Percentiles rank a stretch among this genome's conserved stretches.
Conservation (phyloP, 305 asterid genomes). For the Striga hermonthica region DNA sequence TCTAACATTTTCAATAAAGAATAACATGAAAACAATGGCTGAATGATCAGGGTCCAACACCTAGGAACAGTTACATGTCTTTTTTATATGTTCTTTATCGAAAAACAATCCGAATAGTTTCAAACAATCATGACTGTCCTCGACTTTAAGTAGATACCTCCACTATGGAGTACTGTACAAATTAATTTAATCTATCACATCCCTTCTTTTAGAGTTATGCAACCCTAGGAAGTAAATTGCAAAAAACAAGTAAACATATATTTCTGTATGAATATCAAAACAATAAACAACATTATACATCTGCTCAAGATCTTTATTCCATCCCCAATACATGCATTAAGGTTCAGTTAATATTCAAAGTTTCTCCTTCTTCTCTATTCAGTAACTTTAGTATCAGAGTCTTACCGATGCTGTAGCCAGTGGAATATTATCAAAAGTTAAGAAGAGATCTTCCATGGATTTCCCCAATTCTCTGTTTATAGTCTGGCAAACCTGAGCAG, state of each 20-base stretch:
- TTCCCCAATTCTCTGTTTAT: slow-evolving; percentile 69
- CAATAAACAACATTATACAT: slow-evolving; percentile 6
- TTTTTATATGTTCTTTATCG: neutral
- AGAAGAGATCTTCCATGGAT: slow-evolving; percentile 75
- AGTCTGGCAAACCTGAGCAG: slow-evolving; percentile 68
- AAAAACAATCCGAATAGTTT: neutral
- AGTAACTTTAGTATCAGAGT: slow-evolving; percentile 28
- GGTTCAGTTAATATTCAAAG: slow-evolving; percentile 19
- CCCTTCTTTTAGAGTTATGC: too few relatives aligned
- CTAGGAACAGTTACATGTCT: slow-evolving; percentile 9
- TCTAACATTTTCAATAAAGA: neutral
- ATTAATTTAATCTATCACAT: too few relatives aligned
- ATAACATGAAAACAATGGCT: slow-evolving; percentile 16
- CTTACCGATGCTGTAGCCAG: slow-evolving; percentile 99
- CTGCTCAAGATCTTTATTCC: slow-evolving; percentile 14
- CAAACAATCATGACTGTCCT: neutral
- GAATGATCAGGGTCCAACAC: slow-evolving; percentile 22
- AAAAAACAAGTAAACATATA: neutral
- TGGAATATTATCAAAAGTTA: slow-evolving; percentile 63
- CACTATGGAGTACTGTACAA: slow-evolving; percentile 3
- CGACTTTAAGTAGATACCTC: slow-evolving; percentile 2
- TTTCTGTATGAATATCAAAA: neutral
- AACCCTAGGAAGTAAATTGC: too few relatives aligned
- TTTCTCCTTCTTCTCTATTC: slow-evolving; percentile 17
- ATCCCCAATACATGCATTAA: slow-evolving; percentile 7